A percentile compares a stretch with the other conserved stretches of the same genome.
Evolutionary conservation across 768 basidiomycete species (phyloP).

Genomic region (Termitomyces sp.): DNA sequence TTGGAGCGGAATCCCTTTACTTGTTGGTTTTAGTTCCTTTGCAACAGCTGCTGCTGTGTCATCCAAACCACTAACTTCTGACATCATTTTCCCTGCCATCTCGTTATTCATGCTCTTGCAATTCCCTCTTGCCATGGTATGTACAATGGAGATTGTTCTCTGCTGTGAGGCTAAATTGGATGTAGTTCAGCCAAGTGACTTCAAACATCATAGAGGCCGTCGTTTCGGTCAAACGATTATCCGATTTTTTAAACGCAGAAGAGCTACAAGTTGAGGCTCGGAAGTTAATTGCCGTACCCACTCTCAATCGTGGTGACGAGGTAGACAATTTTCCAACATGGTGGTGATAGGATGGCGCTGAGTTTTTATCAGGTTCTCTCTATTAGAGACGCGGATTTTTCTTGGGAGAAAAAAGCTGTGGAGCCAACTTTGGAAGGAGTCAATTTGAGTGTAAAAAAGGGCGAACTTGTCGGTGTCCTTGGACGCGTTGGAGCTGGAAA

Average conservation of each 20-base stretch:
- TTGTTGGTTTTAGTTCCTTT: conserved; percentile 84
- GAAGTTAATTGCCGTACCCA: conserved; percentile 40
- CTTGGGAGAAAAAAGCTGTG: conserved; percentile 59
- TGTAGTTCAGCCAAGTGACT: conserved; percentile 66
- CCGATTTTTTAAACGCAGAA: conserved; percentile 68
- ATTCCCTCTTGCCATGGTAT: conserved; percentile 83
- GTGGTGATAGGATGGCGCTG: neutral
- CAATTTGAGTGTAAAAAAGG: conserved; percentile 71
- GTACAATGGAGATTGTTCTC: conserved; percentile 15
- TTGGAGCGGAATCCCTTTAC: conserved; percentile 68
- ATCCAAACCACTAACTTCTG: conserved; percentile 73
- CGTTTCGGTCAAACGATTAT: conserved; percentile 79
- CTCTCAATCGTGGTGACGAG: conserved; percentile 57
- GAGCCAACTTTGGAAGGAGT: conserved; percentile 76
- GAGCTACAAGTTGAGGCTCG: conserved; percentile 82
- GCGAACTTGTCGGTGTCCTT: conserved; percentile 80
- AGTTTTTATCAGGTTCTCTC: conserved; percentile 47
- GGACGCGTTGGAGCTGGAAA: conserved; percentile 94
- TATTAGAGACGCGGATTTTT: conserved; percentile 77
- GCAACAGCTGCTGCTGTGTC: conserved; percentile 65
- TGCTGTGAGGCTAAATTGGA: neutral
- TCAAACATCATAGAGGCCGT: conserved; percentile 83
- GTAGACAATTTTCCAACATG: conserved; percentile 27
- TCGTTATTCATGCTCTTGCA: conserved; percentile 84
- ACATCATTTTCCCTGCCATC: conserved; percentile 95